Percentiles rank a stretch among this genome's conserved stretches.
Evolutionary conservation across 768 basidiomycete species (phyloP).

Genomic region (Leucocoprinus leucothites): DNA sequence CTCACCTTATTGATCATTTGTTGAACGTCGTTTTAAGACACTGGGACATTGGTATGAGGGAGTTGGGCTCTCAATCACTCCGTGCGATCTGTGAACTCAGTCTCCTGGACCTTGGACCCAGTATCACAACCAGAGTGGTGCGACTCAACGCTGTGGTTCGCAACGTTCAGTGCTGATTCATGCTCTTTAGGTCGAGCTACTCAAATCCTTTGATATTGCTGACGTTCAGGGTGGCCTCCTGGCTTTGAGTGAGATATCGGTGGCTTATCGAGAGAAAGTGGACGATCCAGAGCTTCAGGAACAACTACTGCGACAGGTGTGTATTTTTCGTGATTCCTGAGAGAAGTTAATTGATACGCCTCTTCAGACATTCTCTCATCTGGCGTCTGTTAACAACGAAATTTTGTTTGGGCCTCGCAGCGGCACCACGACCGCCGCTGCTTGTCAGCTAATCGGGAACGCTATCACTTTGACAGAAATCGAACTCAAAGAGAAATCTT

Average conservation of each 20-base stretch:
- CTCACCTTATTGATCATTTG: slow-evolving; percentile 67
- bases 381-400: slow-evolving; percentile 56
- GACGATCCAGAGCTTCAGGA: slow-evolving; percentile 29
- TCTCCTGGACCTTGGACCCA: slow-evolving; percentile 48
- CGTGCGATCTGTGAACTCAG: slow-evolving; percentile 64
- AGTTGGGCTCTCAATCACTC: slow-evolving; percentile 74
- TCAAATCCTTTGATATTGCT: slow-evolving; percentile 60
- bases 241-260: slow-evolving; percentile 69
- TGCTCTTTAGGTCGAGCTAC: slow-evolving; percentile 44
- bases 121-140: slow-evolving; percentile 54
- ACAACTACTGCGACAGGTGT: slow-evolving; percentile 44
- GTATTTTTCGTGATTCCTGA: slow-evolving; percentile 8
- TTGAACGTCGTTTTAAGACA: slow-evolving; percentile 75
- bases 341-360: slow-evolving; percentile 5
- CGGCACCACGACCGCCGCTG: slow-evolving; percentile 66
- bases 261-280: slow-evolving; percentile 43
- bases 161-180: slow-evolving; percentile 7
- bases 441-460: slow-evolving; percentile 67
- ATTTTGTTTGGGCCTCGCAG: slow-evolving; percentile 63
- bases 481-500: slow-evolving; percentile 33
- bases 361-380: slow-evolving; percentile 60
- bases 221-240: slow-evolving; percentile 84
- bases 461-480: slow-evolving; percentile 60
- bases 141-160: slow-evolving; percentile 11
- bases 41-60: slow-evolving; percentile 84